These are phyloP conservation scores for Nigrospora osmanthi DNA, from an alignment of 2,329 filamentous ascomycete species.

Conservation along the genomic window DNA sequence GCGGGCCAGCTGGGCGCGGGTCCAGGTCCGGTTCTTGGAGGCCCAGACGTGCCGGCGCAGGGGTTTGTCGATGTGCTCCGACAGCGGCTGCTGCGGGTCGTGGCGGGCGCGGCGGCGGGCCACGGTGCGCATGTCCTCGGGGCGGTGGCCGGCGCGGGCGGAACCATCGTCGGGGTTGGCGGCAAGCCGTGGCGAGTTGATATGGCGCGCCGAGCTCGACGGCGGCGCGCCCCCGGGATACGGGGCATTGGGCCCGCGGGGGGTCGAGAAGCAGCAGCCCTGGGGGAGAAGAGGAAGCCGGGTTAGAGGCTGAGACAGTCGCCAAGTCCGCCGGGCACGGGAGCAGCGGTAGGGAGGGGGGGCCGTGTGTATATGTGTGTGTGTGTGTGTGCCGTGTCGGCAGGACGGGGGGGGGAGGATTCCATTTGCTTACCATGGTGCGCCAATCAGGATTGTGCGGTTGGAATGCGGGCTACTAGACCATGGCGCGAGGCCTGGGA, in stretches of 20 bases:
- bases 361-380: background rate
- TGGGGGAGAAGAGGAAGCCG: constrained; percentile 13
- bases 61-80: constrained; percentile 63
- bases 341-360: no score
- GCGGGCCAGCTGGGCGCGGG: constrained; percentile 55
- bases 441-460: background rate
- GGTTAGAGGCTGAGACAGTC: no score
- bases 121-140: constrained; percentile 8
- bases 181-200: constrained; percentile 32
- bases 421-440: constrained; percentile 1
- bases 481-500: background rate
- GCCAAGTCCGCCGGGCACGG: no score
- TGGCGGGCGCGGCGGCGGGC: constrained; percentile 24
- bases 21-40: constrained; percentile 59
- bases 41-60: constrained; percentile 60
- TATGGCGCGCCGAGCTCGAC: constrained; percentile 44
- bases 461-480: background rate
- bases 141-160: constrained; percentile 8
- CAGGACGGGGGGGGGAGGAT: no score
- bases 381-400: background rate
- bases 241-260: constrained; percentile 43
- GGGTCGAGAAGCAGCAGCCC: constrained; percentile 53
- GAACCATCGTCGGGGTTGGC: constrained; percentile 8
- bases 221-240: constrained; percentile 39
- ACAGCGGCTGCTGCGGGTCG: constrained; percentile 31